A percentile compares a stretch with the other conserved stretches of the same genome.
phyloP scores from a whole-genome alignment of 2,329 filamentous ascomycete genomes.

The Cladosporium sp. region DNA sequence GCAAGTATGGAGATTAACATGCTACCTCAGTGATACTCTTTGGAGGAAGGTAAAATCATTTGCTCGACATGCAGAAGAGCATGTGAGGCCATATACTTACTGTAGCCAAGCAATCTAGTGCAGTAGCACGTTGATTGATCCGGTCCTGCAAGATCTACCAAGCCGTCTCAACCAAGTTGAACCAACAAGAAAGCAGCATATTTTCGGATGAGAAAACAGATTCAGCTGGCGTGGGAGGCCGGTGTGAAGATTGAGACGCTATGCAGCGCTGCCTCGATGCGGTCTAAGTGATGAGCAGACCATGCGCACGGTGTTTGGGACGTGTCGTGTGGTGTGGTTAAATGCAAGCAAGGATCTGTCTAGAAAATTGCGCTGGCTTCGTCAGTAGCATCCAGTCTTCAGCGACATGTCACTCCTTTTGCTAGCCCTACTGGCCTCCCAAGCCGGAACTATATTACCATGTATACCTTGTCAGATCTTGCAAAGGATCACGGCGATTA shows the following conservation, averaged over 20 bases:
- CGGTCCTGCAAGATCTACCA: background rate
- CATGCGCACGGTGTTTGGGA: background rate
- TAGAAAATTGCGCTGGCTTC: too few relatives aligned
- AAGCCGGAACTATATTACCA: too few relatives aligned
- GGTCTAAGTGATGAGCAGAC: slow-evolving; percentile 7
- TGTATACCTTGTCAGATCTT: background rate
- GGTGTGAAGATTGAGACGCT: background rate
- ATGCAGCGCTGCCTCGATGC: slow-evolving; percentile 1
- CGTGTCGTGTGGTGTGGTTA: background rate
- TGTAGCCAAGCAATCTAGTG: background rate
- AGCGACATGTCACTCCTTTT: too few relatives aligned
- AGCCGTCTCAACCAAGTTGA: background rate
- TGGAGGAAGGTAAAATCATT: background rate
- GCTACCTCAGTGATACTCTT: background rate
- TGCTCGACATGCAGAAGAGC: background rate
- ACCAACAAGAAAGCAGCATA: background rate
- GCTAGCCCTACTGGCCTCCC: background rate
- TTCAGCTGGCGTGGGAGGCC: background rate
- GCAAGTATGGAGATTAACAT: background rate
- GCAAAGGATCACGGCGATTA: slow-evolving; percentile 1
- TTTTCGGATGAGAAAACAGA: too few relatives aligned
- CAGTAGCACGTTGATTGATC: background rate
- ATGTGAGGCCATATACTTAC: background rate
- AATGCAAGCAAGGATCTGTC: too few relatives aligned
- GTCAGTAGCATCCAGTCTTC: too few relatives aligned